phyloP scores from a whole-genome alignment of 2,329 filamentous ascomycete genomes.

The Aspergillus quadrilineatus region DNA sequence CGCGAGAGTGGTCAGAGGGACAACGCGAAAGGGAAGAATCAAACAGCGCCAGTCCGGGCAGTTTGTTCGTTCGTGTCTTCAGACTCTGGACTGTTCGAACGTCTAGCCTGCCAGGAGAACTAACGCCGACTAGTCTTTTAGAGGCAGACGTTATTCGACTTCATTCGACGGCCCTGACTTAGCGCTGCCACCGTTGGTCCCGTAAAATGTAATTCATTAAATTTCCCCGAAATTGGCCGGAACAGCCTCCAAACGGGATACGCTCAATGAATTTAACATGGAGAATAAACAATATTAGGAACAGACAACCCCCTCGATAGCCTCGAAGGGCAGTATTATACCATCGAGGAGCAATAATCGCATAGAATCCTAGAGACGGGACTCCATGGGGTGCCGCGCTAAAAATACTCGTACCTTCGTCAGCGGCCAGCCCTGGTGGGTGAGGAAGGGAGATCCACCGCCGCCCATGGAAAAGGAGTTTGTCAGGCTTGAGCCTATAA shows the following conservation, averaged over 20 bases:
- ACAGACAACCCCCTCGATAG: neutral
- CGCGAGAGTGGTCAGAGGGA: constrained; percentile 19
- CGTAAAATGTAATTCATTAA: constrained; percentile 6
- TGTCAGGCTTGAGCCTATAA: neutral
- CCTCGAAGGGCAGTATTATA: neutral
- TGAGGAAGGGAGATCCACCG: constrained; percentile 19
- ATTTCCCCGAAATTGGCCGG: constrained; percentile 8
- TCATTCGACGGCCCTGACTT: constrained; percentile 9
- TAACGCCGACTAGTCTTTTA: neutral
- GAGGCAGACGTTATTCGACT: constrained; percentile 10
- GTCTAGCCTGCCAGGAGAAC: constrained; percentile 10
- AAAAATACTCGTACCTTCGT: constrained; percentile 7
- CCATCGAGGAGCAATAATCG: neutral
- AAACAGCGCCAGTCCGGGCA: constrained; percentile 3
- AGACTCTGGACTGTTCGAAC: constrained; percentile 6
- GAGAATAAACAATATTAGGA: neutral
- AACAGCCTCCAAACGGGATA: neutral
- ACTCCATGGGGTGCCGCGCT: neutral
- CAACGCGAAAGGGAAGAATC: constrained; percentile 9
- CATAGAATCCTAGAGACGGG: neutral
- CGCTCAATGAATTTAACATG: neutral
- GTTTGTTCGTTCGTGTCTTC: constrained; percentile 11
- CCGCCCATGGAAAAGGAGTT: constrained; percentile 17
- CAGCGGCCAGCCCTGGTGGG: neutral
- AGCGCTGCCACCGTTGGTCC: constrained; percentile 10